Evolutionary conservation across 139 green algal genomes (phyloP), one percentile per base, ranked within the genome.

Genomic region (Yamagishiella unicocca): DNA sequence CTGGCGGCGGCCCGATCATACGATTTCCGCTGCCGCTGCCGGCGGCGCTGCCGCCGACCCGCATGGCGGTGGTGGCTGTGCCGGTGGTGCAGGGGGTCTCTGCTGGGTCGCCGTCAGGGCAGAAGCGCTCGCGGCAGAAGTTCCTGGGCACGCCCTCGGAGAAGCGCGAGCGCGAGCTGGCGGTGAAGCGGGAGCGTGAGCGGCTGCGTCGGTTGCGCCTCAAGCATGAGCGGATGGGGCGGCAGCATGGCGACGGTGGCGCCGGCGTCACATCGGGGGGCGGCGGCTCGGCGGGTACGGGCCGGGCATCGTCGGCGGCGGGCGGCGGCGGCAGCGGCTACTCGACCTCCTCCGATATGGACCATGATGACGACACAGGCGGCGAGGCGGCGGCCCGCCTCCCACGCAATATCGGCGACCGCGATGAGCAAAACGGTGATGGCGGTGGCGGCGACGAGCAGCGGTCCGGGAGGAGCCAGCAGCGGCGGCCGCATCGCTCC

Each of bases 91-190:
- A 46, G 66, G 66, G 14, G 66, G 66, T 25, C 50, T 33, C 66
- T 14, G 33, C 66, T 8, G 66, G 31, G 6, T 74, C 66, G 35
- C 66, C 66, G 31, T 35, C 35, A 4, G 62, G 40, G 10, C n/a
- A 62, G 43, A 86, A 77, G 43, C 62, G 64, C n/a, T 43, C 31
- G 33, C 80, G 80, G 24, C 80, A 86, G 64, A 77, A 53, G 43
- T 86, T 86, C 42, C 4, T 68, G 22, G 80, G 80, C n/a, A 78
- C 80, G 5, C 80, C 64, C 8, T 78, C 64, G 19, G 80, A 86
- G 42, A 86, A 86, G 80, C 62, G 80, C 17, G 80, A 86, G 43
- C 80, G 80, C 5, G 80, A 86, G 62, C 80, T 86, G 62, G 64
- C 62, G 19, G 35, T 86, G 7, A 86, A 86, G 45, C 62, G 80